These are phyloP conservation scores for Ustilago xerochloae DNA, from an alignment of 1,284 basidiomycete genomes.

Conservation along the genomic window DNA sequence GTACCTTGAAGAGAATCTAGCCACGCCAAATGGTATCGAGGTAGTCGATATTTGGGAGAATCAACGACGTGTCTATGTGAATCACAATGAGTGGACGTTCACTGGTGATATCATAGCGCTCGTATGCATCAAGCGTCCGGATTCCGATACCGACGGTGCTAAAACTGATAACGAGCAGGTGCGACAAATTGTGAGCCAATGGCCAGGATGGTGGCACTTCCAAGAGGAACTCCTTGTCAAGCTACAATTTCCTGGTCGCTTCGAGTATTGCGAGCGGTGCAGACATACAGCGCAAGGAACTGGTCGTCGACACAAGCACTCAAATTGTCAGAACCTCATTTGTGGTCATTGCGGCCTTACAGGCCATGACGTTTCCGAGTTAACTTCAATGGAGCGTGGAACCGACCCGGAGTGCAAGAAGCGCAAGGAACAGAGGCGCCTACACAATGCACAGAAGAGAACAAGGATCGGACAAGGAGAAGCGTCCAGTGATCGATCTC, in stretches of 20 bases:
- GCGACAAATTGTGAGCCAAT: neutral
- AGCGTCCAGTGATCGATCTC: no score
- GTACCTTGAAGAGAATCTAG: neutral
- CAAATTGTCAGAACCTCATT: neutral
- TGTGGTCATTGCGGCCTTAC: neutral
- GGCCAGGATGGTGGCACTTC: constrained; percentile 7
- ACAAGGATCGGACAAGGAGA: no score
- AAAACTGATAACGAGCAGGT: neutral
- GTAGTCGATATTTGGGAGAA: constrained; percentile 5
- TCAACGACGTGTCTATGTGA: no score
- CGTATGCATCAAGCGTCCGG: neutral
- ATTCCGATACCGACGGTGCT: no score
- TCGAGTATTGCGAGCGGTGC: constrained; percentile 1
- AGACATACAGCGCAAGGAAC: neutral
- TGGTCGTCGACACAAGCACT: neutral
- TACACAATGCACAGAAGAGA: no score
- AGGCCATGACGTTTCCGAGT: neutral
- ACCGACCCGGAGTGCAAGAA: no score
- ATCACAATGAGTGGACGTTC: neutral
- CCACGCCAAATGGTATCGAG: neutral
- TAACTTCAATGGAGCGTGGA: no score
- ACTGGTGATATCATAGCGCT: neutral
- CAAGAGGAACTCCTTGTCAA: neutral
- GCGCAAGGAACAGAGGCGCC: no score
- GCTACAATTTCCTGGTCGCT: neutral